phyloP scores from a whole-genome alignment of 176 grass and related monocot genomes.

The Eragrostis nindensis region DNA sequence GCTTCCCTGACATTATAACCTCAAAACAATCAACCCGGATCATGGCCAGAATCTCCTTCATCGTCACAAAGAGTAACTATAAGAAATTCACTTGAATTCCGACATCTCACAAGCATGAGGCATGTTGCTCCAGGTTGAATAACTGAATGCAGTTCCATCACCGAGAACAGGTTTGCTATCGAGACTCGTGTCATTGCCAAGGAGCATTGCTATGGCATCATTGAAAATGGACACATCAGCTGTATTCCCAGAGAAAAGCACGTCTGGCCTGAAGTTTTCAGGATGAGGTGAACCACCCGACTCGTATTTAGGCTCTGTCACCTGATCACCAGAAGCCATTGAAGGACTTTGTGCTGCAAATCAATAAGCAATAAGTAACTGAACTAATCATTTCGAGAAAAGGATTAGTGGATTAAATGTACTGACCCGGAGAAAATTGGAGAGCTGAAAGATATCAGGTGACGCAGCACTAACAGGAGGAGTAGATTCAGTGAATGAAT shows the following conservation, averaged over 20 bases:
- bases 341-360: conserved; percentile 51
- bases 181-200: conserved; percentile 50
- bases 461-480: conserved; percentile 40
- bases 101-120: conserved; percentile 64
- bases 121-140: conserved; percentile 66
- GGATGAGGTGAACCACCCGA: conserved; percentile 53
- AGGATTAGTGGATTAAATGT: background rate
- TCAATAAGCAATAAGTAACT: conserved; percentile 23
- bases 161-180: conserved; percentile 48
- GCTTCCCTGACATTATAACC: conserved; percentile 28
- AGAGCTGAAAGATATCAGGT: conserved; percentile 41
- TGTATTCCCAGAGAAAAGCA: conserved; percentile 64
- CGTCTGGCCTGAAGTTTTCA: conserved; percentile 69
- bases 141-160: conserved; percentile 36
- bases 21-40: conserved; percentile 40
- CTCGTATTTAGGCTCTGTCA: conserved; percentile 25
- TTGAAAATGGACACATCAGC: conserved; percentile 59
- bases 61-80: no score
- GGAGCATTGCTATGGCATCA: conserved; percentile 62
- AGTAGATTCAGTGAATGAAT: conserved; percentile 51
- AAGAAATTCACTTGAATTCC: conserved; percentile 61
- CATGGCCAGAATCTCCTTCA: conserved; percentile 30
- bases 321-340: conserved; percentile 42
- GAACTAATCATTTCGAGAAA: background rate
- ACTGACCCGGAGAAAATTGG: conserved; percentile 49